Percentiles rank a stretch among this genome's conserved stretches.
Evolutionary conservation across 1,139 yeast species (phyloP).

Genomic region (Suzukiozyma palmioleophila): DNA sequence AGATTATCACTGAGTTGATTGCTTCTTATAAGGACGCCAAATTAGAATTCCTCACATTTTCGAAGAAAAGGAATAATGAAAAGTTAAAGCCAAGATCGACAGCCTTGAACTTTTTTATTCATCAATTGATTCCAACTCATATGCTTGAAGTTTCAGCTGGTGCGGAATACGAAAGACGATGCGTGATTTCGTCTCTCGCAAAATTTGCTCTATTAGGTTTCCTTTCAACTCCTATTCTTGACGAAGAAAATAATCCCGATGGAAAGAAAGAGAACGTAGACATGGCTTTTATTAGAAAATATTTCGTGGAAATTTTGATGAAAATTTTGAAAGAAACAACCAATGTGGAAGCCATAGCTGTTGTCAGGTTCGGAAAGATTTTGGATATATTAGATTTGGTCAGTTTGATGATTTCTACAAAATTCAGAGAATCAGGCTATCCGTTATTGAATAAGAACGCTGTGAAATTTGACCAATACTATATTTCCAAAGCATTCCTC

Average conservation of each 20-base stretch:
- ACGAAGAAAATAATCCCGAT: slow-evolving; percentile 37
- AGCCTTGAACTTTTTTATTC: slow-evolving; percentile 70
- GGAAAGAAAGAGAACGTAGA: slow-evolving; percentile 60
- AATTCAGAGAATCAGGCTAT: slow-evolving; percentile 40
- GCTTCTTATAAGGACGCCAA: slow-evolving; percentile 80
- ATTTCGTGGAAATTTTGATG: slow-evolving; percentile 65
- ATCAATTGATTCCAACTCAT: slow-evolving; percentile 64
- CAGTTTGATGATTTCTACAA: slow-evolving; percentile 38
- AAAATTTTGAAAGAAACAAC: slow-evolving; percentile 56
- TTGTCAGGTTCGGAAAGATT: slow-evolving; percentile 47
- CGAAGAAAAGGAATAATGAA: slow-evolving; percentile 45
- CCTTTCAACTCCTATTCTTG: slow-evolving; percentile 48
- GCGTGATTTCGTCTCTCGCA: slow-evolving; percentile 48
- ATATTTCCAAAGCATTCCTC: slow-evolving; percentile 57
- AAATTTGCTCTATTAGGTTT: slow-evolving; percentile 56
- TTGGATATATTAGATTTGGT: slow-evolving; percentile 55
- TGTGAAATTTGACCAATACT: slow-evolving; percentile 53
- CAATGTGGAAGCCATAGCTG: slow-evolving; percentile 18
- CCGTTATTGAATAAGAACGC: slow-evolving; percentile 44
- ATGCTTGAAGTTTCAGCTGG: slow-evolving; percentile 30
- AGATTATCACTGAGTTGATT: slow-evolving; percentile 64
- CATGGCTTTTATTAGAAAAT: slow-evolving; percentile 67
- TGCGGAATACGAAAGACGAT: slow-evolving; percentile 33
- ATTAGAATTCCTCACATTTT: slow-evolving; percentile 74
- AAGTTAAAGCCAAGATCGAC: slow-evolving; percentile 61